Evolutionary conservation across 371 early-diverging fungal species (phyloP), one percentile per base, ranked within the genome.

Genomic region (Lichtheimia ornata): DNA sequence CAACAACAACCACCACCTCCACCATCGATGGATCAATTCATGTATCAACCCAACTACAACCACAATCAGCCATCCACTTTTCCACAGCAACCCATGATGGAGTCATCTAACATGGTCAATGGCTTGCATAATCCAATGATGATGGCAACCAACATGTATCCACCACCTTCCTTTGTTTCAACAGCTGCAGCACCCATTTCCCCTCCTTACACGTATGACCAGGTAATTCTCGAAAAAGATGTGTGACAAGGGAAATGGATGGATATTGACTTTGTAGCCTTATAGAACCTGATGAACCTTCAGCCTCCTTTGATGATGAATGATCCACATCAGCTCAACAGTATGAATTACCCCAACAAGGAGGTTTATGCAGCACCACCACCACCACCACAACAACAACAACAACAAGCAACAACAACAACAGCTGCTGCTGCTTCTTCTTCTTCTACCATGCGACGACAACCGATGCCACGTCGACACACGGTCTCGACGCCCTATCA

Each of bases 401-500:
- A 62, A 56, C 40, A 45, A 53, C 56, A 53, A 30, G 11, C 54
- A 59, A 11, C 51, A 50, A n/a, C 41, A 28, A 14, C 53, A 44
- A 45, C 57, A 57, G 12, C 57, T 18, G 27, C 57, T 43, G 12
- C 57, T 43, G 25, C 59, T 51, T 0, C 28, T 5, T 2, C 35
- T 11, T 0, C 7, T 22, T 28, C 40, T 17, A 56, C 51, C 24
- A 50, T 18, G n/a, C 45, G 47, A 30, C 62, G 63, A 41, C 63
- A 67, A 3, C 55, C 67, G 30, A 47, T 79, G 52, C 79, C 79
- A 22, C 69, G 79, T 56, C 71, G 79, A 56, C 79, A 79, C 57
- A 79, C 79, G 1, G 79, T 79, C 2, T 75, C 79, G 41, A 72
- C 76, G 9, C 74, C 74, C 35, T 74, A 77, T 56, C 49, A 55